Evolutionary conservation across 2,329 filamentous ascomycete genomes (phyloP).

Genomic region (Hypoxylon sp.): DNA sequence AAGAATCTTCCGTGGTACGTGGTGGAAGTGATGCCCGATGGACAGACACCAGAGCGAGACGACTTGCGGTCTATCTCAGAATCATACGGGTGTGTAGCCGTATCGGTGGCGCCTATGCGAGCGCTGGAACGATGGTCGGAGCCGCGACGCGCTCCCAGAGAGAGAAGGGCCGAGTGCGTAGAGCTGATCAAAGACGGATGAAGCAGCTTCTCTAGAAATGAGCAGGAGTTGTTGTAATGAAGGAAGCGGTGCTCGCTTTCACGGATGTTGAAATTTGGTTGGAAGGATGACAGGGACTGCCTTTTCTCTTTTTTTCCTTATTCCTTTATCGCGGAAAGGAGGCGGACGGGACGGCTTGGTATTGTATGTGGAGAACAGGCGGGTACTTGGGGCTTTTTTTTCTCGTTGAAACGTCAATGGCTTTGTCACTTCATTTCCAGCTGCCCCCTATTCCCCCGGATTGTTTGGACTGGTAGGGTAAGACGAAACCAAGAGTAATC

Average conservation of each 20-base stretch:
- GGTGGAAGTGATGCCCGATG: slow-evolving; percentile 5
- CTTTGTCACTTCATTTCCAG: slow-evolving; percentile 40
- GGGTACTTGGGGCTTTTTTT: slow-evolving; percentile 31
- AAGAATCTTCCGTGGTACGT: not conserved
- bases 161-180: slow-evolving; percentile 14
- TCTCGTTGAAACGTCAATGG: slow-evolving; percentile 38
- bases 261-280: slow-evolving; percentile 7
- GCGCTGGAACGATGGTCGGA: slow-evolving; percentile 17
- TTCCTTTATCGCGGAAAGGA: slow-evolving; percentile 29
- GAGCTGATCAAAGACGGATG: slow-evolving; percentile 14
- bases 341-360: slow-evolving; percentile 29
- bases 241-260: slow-evolving; percentile 14
- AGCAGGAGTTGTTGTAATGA: slow-evolving; percentile 14
- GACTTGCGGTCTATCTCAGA: not conserved
- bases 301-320: slow-evolving; percentile 18
- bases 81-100: slow-evolving; percentile 18
- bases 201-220: slow-evolving; percentile 5
- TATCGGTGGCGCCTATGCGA: slow-evolving; percentile 8
- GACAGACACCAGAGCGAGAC: slow-evolving; percentile 3
- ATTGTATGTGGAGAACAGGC: slow-evolving; percentile 37
- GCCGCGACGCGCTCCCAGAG: slow-evolving; percentile 15
- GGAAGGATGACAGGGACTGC: slow-evolving; percentile 5
- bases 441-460: slow-evolving; percentile 11
- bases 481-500: slow-evolving; percentile 6
- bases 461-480: slow-evolving; percentile 10